A percentile compares a stretch with the other conserved stretches of the same genome.
Conservation (phyloP, 345 rosid species). For the Pugionium cornutum region DNA sequence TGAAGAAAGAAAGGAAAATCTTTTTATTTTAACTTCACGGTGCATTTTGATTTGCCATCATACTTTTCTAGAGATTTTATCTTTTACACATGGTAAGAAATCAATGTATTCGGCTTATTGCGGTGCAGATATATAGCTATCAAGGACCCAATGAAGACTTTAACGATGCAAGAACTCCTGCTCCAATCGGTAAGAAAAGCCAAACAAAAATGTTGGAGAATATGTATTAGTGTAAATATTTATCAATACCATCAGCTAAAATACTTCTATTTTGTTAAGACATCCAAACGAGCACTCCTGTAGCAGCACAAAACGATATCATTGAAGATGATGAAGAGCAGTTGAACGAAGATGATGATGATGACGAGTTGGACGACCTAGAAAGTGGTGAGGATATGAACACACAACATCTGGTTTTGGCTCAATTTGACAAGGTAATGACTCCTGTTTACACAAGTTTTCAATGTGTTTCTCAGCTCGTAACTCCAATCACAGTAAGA, state of each 20-base stretch:
- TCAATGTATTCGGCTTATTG: no score
- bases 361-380: constrained; percentile 82
- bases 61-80: neutral
- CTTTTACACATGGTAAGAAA: neutral
- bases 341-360: constrained; percentile 91
- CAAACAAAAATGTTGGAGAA: constrained; percentile 4
- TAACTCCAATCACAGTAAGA: constrained; percentile 2
- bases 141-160: constrained; percentile 91
- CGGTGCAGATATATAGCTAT: constrained; percentile 79
- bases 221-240: constrained; percentile 6
- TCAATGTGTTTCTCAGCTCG: neutral
- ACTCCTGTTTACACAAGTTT: neutral
- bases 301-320: constrained; percentile 47
- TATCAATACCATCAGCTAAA: constrained; percentile 3
- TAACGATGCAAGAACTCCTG: constrained; percentile 87
- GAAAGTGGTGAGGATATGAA: constrained; percentile 89
- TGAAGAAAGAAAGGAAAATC: neutral
- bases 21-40: neutral
- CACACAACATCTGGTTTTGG: constrained; percentile 93
- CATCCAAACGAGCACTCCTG: constrained; percentile 76
- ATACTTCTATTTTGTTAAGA: constrained; percentile 47
- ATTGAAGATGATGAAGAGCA: constrained; percentile 90
- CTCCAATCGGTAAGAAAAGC: constrained; percentile 63
- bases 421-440: constrained; percentile 94
- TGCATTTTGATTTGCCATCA: constrained; percentile 3